Evolutionary conservation across 208 protist genomes (phyloP).

Genomic region (Borovskyia barvae): DNA sequence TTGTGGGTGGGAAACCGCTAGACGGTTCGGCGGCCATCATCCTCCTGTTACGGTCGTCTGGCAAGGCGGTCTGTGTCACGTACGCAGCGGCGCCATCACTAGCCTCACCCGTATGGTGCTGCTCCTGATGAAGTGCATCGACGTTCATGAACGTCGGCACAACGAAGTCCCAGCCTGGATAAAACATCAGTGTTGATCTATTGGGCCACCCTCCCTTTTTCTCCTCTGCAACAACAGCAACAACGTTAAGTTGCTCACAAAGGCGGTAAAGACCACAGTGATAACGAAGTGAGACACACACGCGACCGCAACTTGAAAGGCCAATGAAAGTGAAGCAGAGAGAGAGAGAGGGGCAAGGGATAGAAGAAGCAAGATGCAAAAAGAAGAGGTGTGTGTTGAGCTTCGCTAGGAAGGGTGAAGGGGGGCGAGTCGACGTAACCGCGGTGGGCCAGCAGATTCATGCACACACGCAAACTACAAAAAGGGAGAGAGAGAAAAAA

Average conservation of each 20-base stretch:
- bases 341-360: conserved; percentile 1
- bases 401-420: too few relatives aligned
- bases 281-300: neutral
- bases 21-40: neutral
- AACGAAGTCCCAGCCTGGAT: conserved; percentile 56
- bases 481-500: conserved; percentile 12
- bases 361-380: neutral
- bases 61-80: conserved; percentile 28
- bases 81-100: conserved; percentile 10
- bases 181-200: conserved; percentile 61
- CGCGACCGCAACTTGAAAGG: too few relatives aligned
- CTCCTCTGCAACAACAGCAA: too few relatives aligned
- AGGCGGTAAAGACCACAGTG: too few relatives aligned
- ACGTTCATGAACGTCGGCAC: conserved; percentile 35
- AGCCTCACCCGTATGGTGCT: conserved; percentile 5
- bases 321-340: conserved; percentile 5
- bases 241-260: too few relatives aligned
- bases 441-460: too few relatives aligned
- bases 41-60: too few relatives aligned
- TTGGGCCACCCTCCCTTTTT: too few relatives aligned
- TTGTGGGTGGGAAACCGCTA: neutral
- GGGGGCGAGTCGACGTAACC: too few relatives aligned
- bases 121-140: conserved; percentile 6
- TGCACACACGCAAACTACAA: too few relatives aligned
- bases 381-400: neutral